These are phyloP conservation scores for Dioszegia hungarica DNA, from an alignment of 768 basidiomycete species.

Conservation along the genomic window DNA sequence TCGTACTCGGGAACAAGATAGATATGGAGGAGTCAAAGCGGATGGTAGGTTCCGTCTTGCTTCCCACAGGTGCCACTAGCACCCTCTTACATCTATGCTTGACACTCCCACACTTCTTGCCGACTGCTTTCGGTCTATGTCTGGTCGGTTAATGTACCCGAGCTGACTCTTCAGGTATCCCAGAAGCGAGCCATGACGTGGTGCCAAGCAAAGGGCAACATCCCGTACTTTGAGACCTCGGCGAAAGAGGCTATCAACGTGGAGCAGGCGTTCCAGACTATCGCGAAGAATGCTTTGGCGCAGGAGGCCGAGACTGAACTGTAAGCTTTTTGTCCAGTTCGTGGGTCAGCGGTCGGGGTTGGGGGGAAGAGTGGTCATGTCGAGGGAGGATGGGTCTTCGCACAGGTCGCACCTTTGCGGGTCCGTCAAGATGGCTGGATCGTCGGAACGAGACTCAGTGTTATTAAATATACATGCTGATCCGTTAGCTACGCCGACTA, in stretches of 20 bases:
- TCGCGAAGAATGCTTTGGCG: slow-evolving; percentile 97
- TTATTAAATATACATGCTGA: background rate
- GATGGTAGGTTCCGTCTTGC: slow-evolving; percentile 60
- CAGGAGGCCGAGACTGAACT: slow-evolving; percentile 95
- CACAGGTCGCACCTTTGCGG: too few relatives aligned
- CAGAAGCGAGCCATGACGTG: slow-evolving; percentile 99
- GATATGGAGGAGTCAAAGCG: slow-evolving; percentile 98
- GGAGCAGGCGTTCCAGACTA: slow-evolving; percentile 98
- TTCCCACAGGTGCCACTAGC: background rate
- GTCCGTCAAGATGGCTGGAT: too few relatives aligned
- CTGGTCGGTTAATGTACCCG: too few relatives aligned
- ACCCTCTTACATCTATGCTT: too few relatives aligned
- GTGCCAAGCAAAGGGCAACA: slow-evolving; percentile 99
- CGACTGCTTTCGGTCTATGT: too few relatives aligned
- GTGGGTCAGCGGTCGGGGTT: too few relatives aligned
- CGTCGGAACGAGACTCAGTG: too few relatives aligned
- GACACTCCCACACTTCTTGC: too few relatives aligned
- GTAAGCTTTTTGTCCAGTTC: slow-evolving; percentile 63
- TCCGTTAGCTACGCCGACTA: slow-evolving; percentile 84
- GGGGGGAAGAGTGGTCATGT: too few relatives aligned
- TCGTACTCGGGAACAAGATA: slow-evolving; percentile 99
- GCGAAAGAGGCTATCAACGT: slow-evolving; percentile 99
- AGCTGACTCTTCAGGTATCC: slow-evolving; percentile 62
- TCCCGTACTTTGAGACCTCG: slow-evolving; percentile 99
- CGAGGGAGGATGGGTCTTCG: too few relatives aligned